A percentile compares a stretch with the other conserved stretches of the same genome.
Evolutionary conservation across 257 asterid species (phyloP).

Genomic region (Fraxinus quadrangulata): DNA sequence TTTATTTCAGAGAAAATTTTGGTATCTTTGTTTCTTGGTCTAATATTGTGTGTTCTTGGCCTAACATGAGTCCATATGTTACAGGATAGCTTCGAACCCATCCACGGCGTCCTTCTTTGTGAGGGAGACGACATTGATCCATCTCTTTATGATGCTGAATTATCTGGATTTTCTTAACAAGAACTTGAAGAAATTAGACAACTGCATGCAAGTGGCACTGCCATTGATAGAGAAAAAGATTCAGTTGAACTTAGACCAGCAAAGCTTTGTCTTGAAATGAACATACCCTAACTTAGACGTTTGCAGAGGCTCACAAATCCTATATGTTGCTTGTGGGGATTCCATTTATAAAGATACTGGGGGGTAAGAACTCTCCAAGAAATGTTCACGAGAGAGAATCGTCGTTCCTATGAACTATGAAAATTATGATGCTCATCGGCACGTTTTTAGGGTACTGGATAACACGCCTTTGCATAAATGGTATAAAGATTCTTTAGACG

Average conservation of each 20-base stretch:
- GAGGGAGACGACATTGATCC: conserved; percentile 91
- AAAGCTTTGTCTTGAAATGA: conserved; percentile 82
- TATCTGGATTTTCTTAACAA: conserved; percentile 40
- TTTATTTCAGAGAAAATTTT: no score
- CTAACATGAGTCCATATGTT: conserved; percentile 64
- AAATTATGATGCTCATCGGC: conserved; percentile 76
- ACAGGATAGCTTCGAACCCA: conserved; percentile 73
- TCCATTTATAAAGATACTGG: conserved; percentile 75
- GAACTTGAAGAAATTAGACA: conserved; percentile 64
- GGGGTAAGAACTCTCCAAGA: conserved; percentile 52
- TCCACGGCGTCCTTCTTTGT: conserved; percentile 79
- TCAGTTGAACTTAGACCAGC: conserved; percentile 71
- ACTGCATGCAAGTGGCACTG: conserved; percentile 64
- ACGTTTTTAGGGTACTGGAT: conserved; percentile 46
- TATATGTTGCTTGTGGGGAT: conserved; percentile 87
- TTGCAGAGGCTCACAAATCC: conserved; percentile 84
- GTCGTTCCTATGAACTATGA: conserved; percentile 48
- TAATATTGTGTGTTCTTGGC: no score
- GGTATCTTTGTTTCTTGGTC: no score
- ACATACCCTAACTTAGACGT: conserved; percentile 79
- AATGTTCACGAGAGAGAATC: conserved; percentile 16
- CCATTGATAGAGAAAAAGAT: conserved; percentile 73
- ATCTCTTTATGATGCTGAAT: conserved; percentile 61
- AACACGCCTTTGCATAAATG: conserved; percentile 67
- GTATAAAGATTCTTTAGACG: conserved; percentile 61